Percentiles rank a stretch among this genome's conserved stretches.
Evolutionary conservation across 2,329 filamentous ascomycete genomes (phyloP).

Genomic region (Geosmithia flava): DNA sequence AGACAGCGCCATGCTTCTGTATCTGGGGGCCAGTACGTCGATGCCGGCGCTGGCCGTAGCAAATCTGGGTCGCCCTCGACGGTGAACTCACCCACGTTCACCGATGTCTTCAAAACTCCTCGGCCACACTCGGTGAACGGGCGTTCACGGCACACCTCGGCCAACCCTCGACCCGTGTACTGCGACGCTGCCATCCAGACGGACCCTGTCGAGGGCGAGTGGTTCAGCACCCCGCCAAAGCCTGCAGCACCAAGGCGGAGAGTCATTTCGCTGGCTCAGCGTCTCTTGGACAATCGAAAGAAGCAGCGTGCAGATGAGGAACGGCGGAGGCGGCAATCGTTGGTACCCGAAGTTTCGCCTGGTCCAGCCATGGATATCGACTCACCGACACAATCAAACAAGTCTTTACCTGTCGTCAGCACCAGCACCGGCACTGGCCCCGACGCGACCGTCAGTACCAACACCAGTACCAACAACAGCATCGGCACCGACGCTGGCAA

Average conservation of each 20-base stretch:
- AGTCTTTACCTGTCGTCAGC: not conserved
- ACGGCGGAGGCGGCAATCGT: conserved; percentile 15
- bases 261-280: conserved; percentile 39
- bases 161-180: conserved; percentile 28
- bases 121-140: conserved; percentile 13
- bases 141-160: conserved; percentile 24
- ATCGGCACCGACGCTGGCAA: not conserved
- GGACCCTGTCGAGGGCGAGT: conserved; percentile 38
- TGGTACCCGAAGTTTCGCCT: conserved; percentile 10
- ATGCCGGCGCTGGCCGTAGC: conserved; percentile 39
- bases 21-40: conserved; percentile 31
- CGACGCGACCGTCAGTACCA: not conserved
- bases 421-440: not conserved
- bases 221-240: conserved; percentile 29
- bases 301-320: conserved; percentile 27
- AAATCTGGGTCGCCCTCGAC: conserved; percentile 39
- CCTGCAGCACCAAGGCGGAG: conserved; percentile 29
- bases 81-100: conserved; percentile 23
- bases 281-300: conserved; percentile 36
- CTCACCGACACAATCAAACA: conserved; percentile 10
- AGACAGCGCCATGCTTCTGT: conserved; percentile 24
- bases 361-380: conserved; percentile 27
- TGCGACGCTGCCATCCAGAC: conserved; percentile 41
- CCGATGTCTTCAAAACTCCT: conserved; percentile 12
- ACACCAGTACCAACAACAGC: conserved; percentile 11